Conservation (phyloP, 331 rosid genomes). For the Cydonia oblonga region DNA sequence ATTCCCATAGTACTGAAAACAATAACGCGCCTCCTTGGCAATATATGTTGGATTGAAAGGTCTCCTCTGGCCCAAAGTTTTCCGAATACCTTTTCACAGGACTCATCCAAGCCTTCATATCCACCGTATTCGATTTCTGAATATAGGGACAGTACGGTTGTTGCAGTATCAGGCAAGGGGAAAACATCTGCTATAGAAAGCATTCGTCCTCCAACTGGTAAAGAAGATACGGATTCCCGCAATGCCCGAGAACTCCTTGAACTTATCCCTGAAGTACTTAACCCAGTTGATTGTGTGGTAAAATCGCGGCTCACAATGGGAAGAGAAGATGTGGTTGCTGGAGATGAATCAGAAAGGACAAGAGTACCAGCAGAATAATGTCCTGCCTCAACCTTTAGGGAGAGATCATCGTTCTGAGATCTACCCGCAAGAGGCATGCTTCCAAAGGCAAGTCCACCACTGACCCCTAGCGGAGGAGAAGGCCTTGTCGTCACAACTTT, state of each 20-base stretch:
- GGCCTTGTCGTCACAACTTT: conserved; percentile 93
- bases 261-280: conserved; percentile 49
- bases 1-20: conserved; percentile 95
- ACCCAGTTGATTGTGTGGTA: conserved; percentile 45
- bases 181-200: conserved; percentile 85
- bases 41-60: conserved; percentile 84
- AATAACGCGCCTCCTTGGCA: conserved; percentile 84
- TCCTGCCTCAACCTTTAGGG: conserved; percentile 81
- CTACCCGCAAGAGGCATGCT: conserved; percentile 69
- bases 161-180: conserved; percentile 68
- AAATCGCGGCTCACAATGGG: conserved; percentile 79
- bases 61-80: conserved; percentile 97
- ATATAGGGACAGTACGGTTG: conserved; percentile 70
- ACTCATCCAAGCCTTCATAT: conserved; percentile 50
- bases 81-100: conserved; percentile 58
- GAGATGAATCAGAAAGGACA: conserved; percentile 89
- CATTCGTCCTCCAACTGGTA: conserved; percentile 93
- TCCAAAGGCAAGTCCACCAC: conserved; percentile 86
- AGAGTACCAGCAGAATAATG: conserved; percentile 88
- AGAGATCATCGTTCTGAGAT: conserved; percentile 82
- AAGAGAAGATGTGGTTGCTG: conserved; percentile 73
- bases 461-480: conserved; percentile 89
- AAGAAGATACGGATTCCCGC: conserved; percentile 74
- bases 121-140: conserved; percentile 83
- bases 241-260: conserved; percentile 75